Evolutionary conservation across 2,329 filamentous ascomycete genomes (phyloP).

Genomic region (Phaeomoniella chlamydospora): DNA sequence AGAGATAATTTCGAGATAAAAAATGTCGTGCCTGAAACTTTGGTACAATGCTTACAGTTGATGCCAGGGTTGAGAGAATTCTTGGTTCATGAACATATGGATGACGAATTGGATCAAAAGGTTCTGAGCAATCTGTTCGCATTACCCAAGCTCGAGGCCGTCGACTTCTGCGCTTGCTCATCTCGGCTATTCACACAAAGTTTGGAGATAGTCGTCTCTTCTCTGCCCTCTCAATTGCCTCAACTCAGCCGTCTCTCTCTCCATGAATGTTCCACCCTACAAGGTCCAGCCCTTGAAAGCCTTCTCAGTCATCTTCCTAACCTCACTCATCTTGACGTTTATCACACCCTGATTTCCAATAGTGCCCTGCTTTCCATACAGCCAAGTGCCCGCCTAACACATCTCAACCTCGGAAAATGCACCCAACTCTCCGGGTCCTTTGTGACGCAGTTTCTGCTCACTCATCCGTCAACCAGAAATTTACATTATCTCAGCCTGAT

Average conservation of each 20-base stretch:
- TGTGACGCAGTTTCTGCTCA: slow-evolving; percentile 56
- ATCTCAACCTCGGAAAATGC: slow-evolving; percentile 67
- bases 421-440: slow-evolving; percentile 49
- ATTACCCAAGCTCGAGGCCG: slow-evolving; percentile 47
- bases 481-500: slow-evolving; percentile 61
- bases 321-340: slow-evolving; percentile 67
- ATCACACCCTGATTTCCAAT: slow-evolving; percentile 62
- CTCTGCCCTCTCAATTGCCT: slow-evolving; percentile 33
- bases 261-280: slow-evolving; percentile 63
- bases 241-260: slow-evolving; percentile 55
- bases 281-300: slow-evolving; percentile 50
- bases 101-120: slow-evolving; percentile 55
- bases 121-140: slow-evolving; percentile 59
- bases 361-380: slow-evolving; percentile 57
- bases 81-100: slow-evolving; percentile 65
- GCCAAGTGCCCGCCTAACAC: slow-evolving; percentile 55
- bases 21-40: slow-evolving; percentile 60
- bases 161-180: slow-evolving; percentile 68
- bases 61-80: slow-evolving; percentile 65
- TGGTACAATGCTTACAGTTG: slow-evolving; percentile 56
- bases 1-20: slow-evolving; percentile 60
- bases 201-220: slow-evolving; percentile 41
- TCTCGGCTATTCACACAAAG: slow-evolving; percentile 51
- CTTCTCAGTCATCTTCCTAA: slow-evolving; percentile 55
- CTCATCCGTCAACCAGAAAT: slow-evolving; percentile 53